Evolutionary conservation across 73 alveolate genomes (phyloP).

Genomic region (Paramecium pentaurelia): DNA sequence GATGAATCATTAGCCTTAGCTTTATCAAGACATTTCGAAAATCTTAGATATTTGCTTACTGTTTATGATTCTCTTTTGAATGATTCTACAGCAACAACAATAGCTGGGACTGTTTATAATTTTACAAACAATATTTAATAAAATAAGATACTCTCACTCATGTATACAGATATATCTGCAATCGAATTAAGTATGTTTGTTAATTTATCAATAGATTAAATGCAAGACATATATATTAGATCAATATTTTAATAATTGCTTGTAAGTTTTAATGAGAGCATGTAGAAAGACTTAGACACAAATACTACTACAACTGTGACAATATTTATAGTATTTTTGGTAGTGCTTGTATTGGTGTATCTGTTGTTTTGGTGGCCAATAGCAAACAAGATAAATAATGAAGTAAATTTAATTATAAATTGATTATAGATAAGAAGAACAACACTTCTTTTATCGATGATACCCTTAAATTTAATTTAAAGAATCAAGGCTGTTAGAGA

Average conservation of each 20-base stretch:
- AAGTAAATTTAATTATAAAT: not conserved
- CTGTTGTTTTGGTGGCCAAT: conserved; percentile 57
- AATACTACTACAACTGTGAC: conserved; percentile 58
- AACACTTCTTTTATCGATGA: conserved; percentile 40
- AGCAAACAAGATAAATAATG: conserved; percentile 46
- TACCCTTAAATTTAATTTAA: conserved; percentile 45
- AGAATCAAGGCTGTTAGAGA: conserved; percentile 49
- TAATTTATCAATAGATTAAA: not conserved
- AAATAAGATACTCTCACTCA: conserved; percentile 33
- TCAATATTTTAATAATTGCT: not conserved
- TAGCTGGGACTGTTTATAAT: conserved; percentile 46
- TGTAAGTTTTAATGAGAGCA: not conserved
- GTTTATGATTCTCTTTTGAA: not conserved
- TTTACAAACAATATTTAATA: not conserved
- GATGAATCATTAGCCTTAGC: conserved; percentile 55
- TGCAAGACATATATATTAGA: conserved; percentile 53
- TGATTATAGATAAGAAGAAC: conserved; percentile 50
- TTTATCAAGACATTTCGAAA: conserved; percentile 51
- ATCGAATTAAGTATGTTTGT: conserved; percentile 22
- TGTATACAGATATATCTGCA: conserved; percentile 34
- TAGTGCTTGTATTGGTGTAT: not conserved
- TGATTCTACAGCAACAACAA: not conserved
- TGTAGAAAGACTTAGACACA: conserved; percentile 12
- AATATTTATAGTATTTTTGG: conserved; percentile 50
- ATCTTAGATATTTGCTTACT: conserved; percentile 48